phyloP scores from a whole-genome alignment of 257 asterid genomes.

The Marsdenia floribunda region DNA sequence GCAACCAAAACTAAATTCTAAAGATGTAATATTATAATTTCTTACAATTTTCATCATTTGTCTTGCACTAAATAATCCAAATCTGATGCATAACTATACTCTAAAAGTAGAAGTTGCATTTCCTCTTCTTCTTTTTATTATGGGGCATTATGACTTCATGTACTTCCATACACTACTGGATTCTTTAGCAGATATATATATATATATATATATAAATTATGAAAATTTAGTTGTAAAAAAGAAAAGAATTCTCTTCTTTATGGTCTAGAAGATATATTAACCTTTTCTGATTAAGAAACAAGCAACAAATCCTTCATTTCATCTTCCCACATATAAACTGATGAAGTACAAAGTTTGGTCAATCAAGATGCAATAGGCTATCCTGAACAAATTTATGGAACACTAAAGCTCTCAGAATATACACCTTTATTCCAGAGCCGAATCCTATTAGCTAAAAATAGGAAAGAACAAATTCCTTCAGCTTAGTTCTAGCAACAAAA shows the following conservation, averaged over 20 bases:
- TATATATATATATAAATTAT: background rate
- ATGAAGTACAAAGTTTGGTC: constrained; percentile 63
- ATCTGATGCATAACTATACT: background rate
- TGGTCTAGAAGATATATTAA: constrained; percentile 15
- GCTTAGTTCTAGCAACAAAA: background rate
- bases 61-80: background rate
- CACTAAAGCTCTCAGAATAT: constrained; percentile 77
- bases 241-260: constrained; percentile 8
- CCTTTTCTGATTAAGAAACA: constrained; percentile 95
- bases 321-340: constrained; percentile 92
- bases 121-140: background rate
- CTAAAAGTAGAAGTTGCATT: background rate
- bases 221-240: constrained; percentile 20
- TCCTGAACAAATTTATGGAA: background rate
- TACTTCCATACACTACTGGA: background rate
- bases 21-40: background rate
- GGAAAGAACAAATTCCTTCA: background rate
- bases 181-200: too few relatives aligned
- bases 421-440: constrained; percentile 98
- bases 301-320: constrained; percentile 84
- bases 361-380: constrained; percentile 30
- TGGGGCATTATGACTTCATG: background rate
- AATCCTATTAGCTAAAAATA: constrained; percentile 54
- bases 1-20: background rate
- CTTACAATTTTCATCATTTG: background rate